A percentile compares a stretch with the other conserved stretches of the same genome.
These are phyloP conservation scores for Volvariella volvacea DNA, from an alignment of 1,284 basidiomycete species.

Conservation along the genomic window DNA sequence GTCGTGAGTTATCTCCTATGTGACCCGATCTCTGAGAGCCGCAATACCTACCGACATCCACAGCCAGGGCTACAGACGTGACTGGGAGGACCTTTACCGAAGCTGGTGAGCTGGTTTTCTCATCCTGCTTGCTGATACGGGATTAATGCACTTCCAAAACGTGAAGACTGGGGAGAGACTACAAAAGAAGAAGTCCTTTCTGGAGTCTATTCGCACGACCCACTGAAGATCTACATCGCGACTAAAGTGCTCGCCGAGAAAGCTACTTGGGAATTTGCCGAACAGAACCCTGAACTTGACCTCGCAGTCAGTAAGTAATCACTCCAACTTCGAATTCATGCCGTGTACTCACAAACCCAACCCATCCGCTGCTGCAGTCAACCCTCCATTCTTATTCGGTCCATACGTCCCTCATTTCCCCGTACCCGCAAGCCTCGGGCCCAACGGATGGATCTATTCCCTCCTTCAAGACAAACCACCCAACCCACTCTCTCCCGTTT, in stretches of 20 bases:
- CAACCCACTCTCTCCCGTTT: conserved; percentile 7
- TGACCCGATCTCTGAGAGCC: too few species aligned
- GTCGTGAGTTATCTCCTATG: too few species aligned
- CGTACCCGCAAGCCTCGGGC: conserved; percentile 10
- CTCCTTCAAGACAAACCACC: background rate
- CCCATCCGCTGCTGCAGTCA: conserved; percentile 10
- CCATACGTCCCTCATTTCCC: conserved; percentile 14
- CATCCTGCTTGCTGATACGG: background rate
- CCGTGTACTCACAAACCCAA: background rate
- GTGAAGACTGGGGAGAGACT: conserved; percentile 9
- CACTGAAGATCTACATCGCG: conserved; percentile 13
- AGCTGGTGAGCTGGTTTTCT: background rate
- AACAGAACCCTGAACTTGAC: conserved; percentile 15
- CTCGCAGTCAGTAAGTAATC: conserved; percentile 15
- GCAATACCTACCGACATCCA: too few species aligned
- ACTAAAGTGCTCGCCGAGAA: conserved; percentile 18
- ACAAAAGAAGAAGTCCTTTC: conserved; percentile 14
- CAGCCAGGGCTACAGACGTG: too few species aligned
- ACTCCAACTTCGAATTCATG: background rate
- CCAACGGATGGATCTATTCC: conserved; percentile 5
- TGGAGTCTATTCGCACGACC: conserved; percentile 7
- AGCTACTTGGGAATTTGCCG: conserved; percentile 18
- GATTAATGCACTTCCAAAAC: background rate
- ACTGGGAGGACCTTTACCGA: background rate
- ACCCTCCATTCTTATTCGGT: conserved; percentile 18